phyloP scores from a whole-genome alignment of 169 alveolate species.

The Plasmodium falciparum region DNA sequence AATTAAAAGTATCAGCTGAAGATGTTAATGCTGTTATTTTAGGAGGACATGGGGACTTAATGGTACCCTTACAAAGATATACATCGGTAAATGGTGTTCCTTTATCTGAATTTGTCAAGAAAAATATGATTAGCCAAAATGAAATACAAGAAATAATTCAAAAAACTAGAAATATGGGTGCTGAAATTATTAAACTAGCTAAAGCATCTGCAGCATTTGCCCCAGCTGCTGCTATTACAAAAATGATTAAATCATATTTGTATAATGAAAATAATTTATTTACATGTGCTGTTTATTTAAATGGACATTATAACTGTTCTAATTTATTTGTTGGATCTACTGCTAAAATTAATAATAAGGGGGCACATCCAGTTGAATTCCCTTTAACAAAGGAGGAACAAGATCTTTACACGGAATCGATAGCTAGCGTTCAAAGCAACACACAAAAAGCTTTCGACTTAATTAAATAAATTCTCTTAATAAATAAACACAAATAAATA shows the following conservation, averaged over 20 bases:
- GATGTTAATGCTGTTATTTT: constrained; percentile 86
- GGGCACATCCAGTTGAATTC: constrained; percentile 77
- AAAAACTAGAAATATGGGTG: constrained; percentile 82
- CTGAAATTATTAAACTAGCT: constrained; percentile 80
- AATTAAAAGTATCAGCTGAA: constrained; percentile 84
- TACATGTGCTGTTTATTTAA: constrained; percentile 83
- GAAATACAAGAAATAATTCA: constrained; percentile 79
- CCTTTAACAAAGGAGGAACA: constrained; percentile 77
- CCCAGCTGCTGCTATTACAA: constrained; percentile 85
- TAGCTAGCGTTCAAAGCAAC: constrained; percentile 24
- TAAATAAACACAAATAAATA: background rate
- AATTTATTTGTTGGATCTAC: constrained; percentile 84
- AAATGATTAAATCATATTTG: constrained; percentile 81
- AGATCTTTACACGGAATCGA: constrained; percentile 75
- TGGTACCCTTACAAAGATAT: constrained; percentile 87
- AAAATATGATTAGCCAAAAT: constrained; percentile 38
- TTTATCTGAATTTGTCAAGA: constrained; percentile 76
- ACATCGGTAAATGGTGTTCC: constrained; percentile 87
- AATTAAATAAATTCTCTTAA: constrained; percentile 4
- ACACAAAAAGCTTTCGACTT: constrained; percentile 46
- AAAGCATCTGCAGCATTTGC: constrained; percentile 83
- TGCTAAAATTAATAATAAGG: constrained; percentile 77
- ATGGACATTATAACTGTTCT: constrained; percentile 80
- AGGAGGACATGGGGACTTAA: constrained; percentile 93
- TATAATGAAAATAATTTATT: constrained; percentile 78